Evolutionary conservation across 345 rosid species (phyloP).

Genomic region (Acer yangbiense): DNA sequence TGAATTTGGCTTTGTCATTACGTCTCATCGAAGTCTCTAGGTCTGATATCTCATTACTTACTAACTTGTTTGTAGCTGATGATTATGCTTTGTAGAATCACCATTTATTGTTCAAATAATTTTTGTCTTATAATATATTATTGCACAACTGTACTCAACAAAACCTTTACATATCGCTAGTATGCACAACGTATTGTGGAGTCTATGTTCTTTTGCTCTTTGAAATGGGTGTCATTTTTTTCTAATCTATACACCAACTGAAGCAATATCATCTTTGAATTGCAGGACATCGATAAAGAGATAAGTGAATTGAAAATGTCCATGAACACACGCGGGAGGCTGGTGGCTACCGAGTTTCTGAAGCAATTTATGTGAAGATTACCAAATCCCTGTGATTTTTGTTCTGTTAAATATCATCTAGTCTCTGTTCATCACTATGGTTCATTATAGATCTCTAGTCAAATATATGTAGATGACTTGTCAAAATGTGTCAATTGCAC

Average conservation of each 20-base stretch:
- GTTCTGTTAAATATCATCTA: not conserved
- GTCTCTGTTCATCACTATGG: not conserved
- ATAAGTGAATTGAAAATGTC: conserved; percentile 88
- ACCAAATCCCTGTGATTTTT: not conserved
- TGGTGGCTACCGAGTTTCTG: conserved; percentile 89
- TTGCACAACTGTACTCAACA: not conserved
- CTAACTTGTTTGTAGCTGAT: not conserved
- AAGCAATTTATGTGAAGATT: conserved; percentile 69
- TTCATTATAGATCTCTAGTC: not conserved
- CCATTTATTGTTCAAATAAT: not conserved
- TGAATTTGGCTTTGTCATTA: not conserved
- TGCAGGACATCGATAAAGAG: conserved; percentile 97
- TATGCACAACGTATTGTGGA: not conserved
- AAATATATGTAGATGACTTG: not conserved
- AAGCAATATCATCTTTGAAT: conserved; percentile 7
- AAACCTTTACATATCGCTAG: not conserved
- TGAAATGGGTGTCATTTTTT: not conserved
- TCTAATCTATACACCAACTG: not conserved
- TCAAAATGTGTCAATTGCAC: not conserved
- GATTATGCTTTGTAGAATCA: not conserved
- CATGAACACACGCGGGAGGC: conserved; percentile 86
- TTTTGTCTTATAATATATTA: not conserved
- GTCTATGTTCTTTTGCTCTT: not conserved
- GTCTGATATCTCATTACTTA: not conserved
- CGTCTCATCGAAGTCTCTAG: not conserved